These are phyloP conservation scores for sorghum (Sorghum bicolor) DNA, from an alignment of 176 grass and related monocot species.

Conservation along the genomic window DNA sequence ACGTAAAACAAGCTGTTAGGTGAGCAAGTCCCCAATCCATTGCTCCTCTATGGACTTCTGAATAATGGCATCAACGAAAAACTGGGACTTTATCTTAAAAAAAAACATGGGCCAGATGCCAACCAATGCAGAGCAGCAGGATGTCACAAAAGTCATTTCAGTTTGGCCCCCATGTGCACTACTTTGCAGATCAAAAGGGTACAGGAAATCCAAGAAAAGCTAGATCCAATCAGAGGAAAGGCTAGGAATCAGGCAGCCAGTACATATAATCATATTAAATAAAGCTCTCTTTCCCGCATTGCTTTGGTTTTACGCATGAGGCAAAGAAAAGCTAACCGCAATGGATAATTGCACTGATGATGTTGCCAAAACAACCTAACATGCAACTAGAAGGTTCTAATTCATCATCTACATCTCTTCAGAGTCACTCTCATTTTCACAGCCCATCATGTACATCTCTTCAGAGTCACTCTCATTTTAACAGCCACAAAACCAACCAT, in stretches of 20 bases:
- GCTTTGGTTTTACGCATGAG: conserved; percentile 43
- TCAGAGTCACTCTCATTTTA: neutral
- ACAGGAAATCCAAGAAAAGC: conserved; percentile 21
- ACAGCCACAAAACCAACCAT: neutral
- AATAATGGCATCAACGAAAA: conserved; percentile 34
- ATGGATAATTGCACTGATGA: conserved; percentile 15
- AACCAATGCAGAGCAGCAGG: conserved; percentile 16
- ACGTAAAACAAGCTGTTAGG: conserved; percentile 44
- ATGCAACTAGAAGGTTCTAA: conserved; percentile 7
- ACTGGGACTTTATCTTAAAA: neutral
- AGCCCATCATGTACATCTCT: conserved; percentile 5
- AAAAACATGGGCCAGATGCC: conserved; percentile 12
- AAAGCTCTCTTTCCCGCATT: neutral
- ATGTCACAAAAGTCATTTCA: conserved; percentile 27
- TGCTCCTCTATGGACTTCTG: neutral
- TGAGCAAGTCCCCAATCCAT: conserved; percentile 18
- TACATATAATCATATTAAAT: conserved; percentile 17
- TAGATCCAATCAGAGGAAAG: conserved; percentile 36
- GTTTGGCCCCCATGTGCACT: conserved; percentile 46
- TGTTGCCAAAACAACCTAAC: conserved; percentile 30
- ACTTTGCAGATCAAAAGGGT: conserved; percentile 27
- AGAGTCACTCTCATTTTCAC: neutral
- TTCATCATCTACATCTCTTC: conserved; percentile 26
- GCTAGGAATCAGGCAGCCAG: conserved; percentile 2
- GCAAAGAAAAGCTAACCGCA: conserved; percentile 31